Base-by-base conservation (phyloP, 2,329 filamentous ascomycete species). In the Cercospora zeina region DNA sequence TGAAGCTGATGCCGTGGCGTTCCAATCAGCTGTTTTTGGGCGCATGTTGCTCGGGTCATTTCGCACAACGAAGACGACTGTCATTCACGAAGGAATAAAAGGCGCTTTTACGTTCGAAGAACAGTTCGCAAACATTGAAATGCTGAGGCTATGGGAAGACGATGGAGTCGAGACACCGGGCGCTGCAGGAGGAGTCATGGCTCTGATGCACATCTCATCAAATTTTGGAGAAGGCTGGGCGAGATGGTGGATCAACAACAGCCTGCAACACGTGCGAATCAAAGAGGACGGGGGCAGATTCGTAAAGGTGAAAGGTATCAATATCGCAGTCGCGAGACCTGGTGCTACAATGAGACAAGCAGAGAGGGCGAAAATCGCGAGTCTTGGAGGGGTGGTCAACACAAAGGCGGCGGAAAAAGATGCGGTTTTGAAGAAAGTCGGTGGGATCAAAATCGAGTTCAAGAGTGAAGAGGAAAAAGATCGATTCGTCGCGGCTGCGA, bases 91-190 rank as follows among this genome's bases (percentile, higher is more conserved):
- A 59, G 78, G 79, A 4, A 54, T 80, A 16, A 70, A 72, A 19
- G 73, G 75, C 0, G 72, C 75, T 0, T 77, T 80, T 58, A 71
- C 76, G 2, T 79, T 80, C 59, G 77, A 79, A 58, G 78, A 80
- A 65, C 79, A 81, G 66, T 79, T 81, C 72, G 79, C 79, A 58
- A 79, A 76, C 19, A 77, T 80, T 62, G 79, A 81, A 62, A 78
- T 78, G 36, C 71, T 81, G 2, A 73, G 79, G 3, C 68, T 81
- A 0, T 81, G 79, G 79, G 75, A 79, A 63, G 78, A 81, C 50
- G 74, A 77, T 24, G 73, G 73, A 7, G 65, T 71, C 5, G 62
- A 67, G 3, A 71, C 68, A 1, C 67, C 70, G 3, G 70, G 71
- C 10, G 76, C 75, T 0, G 74, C 71, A 0, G 75, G 75, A 16